phyloP scores from a whole-genome alignment of 441 rosid species.

The Pelargonium fulgidum region DNA sequence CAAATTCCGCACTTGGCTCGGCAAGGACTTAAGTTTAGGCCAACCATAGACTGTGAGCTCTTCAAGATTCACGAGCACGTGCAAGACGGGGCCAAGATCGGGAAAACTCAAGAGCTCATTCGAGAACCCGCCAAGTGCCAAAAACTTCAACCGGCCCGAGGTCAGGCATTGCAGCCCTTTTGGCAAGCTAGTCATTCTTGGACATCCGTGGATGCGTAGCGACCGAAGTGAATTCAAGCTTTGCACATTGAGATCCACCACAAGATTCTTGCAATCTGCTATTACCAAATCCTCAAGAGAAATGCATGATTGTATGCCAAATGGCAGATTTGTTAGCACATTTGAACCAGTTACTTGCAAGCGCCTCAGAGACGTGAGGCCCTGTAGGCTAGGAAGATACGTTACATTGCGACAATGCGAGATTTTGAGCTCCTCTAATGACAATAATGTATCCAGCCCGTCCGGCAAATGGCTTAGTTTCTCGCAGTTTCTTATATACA shows the following conservation, averaged over 20 bases:
- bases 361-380: constrained; percentile 8
- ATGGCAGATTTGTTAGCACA: not conserved
- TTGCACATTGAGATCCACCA: constrained; percentile 1
- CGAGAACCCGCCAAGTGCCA: constrained; percentile 10
- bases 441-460: not conserved
- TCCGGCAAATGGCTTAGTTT: not conserved
- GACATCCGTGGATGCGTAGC: constrained; percentile 1
- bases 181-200: constrained; percentile 9
- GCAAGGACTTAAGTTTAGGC: constrained; percentile 17
- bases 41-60: constrained; percentile 9
- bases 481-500: not conserved
- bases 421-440: constrained; percentile 8
- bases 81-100: constrained; percentile 15
- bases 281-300: not conserved
- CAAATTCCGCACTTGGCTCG: constrained; percentile 24
- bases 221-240: not conserved
- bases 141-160: constrained; percentile 9
- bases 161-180: constrained; percentile 11
- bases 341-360: constrained; percentile 1
- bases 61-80: constrained; percentile 14
- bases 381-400: constrained; percentile 10
- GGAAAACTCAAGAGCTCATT: constrained; percentile 21
- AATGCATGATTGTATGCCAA: constrained; percentile 1
- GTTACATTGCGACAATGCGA: constrained; percentile 1
- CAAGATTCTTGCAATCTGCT: not conserved